Conservation (phyloP, 352 stramenopile genomes). For the Phytopythium ostracodes region DNA sequence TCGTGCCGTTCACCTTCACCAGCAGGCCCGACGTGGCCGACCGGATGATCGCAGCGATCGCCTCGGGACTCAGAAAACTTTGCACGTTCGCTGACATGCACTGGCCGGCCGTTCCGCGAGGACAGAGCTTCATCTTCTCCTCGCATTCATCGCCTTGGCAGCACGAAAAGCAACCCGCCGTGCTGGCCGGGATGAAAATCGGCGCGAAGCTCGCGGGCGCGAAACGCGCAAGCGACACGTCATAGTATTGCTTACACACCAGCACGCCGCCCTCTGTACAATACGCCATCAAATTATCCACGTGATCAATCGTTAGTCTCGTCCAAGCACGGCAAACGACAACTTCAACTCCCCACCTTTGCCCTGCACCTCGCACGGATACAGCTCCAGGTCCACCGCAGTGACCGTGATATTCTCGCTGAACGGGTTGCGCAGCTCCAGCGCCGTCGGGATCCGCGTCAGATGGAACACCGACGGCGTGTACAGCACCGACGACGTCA, state of each 20-base stretch:
- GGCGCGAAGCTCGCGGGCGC: slow-evolving; percentile 46
- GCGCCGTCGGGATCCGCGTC: slow-evolving; percentile 57
- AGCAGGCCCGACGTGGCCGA: slow-evolving; percentile 66
- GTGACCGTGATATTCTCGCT: slow-evolving; percentile 73
- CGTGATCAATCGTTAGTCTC: neutral
- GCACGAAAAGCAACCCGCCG: slow-evolving; percentile 67
- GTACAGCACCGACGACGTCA: slow-evolving; percentile 74
- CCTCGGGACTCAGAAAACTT: slow-evolving; percentile 67
- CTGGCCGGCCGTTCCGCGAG: slow-evolving; percentile 33
- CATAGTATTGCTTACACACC: slow-evolving; percentile 72
- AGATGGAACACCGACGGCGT: slow-evolving; percentile 70
- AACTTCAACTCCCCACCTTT: slow-evolving; percentile 8
- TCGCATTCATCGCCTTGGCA: slow-evolving; percentile 61
- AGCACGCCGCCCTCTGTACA: slow-evolving; percentile 32
- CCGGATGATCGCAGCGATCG: slow-evolving; percentile 71
- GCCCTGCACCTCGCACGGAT: slow-evolving; percentile 66
- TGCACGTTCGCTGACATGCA: slow-evolving; percentile 72
- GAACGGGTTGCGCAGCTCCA: slow-evolving; percentile 80
- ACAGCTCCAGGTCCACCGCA: slow-evolving; percentile 61
- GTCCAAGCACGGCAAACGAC: neutral
- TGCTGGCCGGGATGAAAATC: slow-evolving; percentile 75
- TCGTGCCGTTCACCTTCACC: slow-evolving; percentile 80
- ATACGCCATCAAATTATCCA: neutral
- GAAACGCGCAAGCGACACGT: slow-evolving; percentile 58
- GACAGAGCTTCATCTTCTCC: slow-evolving; percentile 53